Conservation (phyloP, 345 rosid genomes). For the Bruguiera sexangula region DNA sequence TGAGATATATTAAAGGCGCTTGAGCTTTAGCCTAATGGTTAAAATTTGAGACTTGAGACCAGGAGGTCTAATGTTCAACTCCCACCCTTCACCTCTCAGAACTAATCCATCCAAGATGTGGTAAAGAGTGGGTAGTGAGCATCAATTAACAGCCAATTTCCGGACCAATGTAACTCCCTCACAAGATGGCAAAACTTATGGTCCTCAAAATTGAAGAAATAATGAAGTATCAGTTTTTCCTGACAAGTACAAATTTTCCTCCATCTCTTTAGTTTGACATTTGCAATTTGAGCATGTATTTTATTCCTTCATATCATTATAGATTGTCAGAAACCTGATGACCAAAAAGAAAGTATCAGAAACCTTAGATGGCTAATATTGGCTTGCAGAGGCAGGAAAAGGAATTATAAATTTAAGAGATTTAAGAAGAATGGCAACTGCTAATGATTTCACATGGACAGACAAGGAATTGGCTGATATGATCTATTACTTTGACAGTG, state of each 20-base stretch:
- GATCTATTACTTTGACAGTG: slow-evolving; percentile 67
- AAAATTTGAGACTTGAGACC: no score
- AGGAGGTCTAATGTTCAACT: no score
- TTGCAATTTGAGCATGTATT: background rate
- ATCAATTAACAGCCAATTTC: no score
- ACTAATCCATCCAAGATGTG: no score
- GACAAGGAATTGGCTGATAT: slow-evolving; percentile 66
- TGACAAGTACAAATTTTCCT: background rate
- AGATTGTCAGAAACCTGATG: background rate
- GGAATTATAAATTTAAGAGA: slow-evolving; percentile 54
- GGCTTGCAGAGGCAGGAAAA: slow-evolving; percentile 58
- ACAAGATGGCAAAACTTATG: background rate
- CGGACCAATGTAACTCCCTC: background rate
- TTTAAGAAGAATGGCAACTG: slow-evolving; percentile 44
- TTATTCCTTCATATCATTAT: background rate
- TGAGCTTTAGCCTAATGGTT: no score
- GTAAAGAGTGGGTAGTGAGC: no score
- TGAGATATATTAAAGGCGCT: no score
- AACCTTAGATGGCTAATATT: slow-evolving; percentile 9
- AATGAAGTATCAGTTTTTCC: background rate
- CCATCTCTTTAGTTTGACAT: background rate
- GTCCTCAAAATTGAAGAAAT: background rate
- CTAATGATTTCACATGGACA: slow-evolving; percentile 76
- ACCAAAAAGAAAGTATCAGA: background rate
- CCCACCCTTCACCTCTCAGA: no score